A percentile compares a stretch with the other conserved stretches of the same genome.
phyloP scores from a whole-genome alignment of 805 yeast genomes.

The Lipomyces starkeyi region DNA sequence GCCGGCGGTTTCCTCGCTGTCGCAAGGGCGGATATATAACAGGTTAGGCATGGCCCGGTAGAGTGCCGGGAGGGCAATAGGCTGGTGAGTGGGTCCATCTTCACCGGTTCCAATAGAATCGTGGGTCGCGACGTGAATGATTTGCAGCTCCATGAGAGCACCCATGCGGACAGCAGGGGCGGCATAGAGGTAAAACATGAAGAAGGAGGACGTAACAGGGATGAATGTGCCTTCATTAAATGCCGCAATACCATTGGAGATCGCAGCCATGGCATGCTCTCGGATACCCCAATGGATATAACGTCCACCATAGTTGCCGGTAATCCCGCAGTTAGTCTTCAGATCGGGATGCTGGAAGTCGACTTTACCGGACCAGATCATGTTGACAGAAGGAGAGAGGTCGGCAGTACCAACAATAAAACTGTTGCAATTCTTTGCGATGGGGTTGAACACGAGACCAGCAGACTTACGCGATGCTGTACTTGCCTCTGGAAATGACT shows the following conservation, averaged over 20 bases:
- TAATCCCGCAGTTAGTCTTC: constrained; percentile 16
- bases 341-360: constrained; percentile 21
- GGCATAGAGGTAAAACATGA: constrained; percentile 51
- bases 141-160: constrained; percentile 82
- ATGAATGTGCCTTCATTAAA: constrained; percentile 48
- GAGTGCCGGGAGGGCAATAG: constrained; percentile 86
- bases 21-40: constrained; percentile 92
- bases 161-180: constrained; percentile 78
- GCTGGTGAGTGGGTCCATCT: constrained; percentile 94
- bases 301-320: constrained; percentile 42
- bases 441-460: constrained; percentile 20
- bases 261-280: too few species aligned
- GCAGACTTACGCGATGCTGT: constrained; percentile 24
- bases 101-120: constrained; percentile 92
- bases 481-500: constrained; percentile 11
- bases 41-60: constrained; percentile 84
- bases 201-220: constrained; percentile 52
- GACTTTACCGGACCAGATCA: constrained; percentile 23
- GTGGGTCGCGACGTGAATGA: constrained; percentile 87
- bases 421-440: constrained; percentile 15
- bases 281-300: constrained; percentile 48
- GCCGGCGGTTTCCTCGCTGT: constrained; percentile 81
- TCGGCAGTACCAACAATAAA: constrained; percentile 26
- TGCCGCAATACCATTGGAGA: too few species aligned
- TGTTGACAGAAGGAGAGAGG: constrained; percentile 22